These are phyloP conservation scores for Anastatica hierochuntica DNA, from an alignment of 345 rosid genomes.

Conservation along the genomic window DNA sequence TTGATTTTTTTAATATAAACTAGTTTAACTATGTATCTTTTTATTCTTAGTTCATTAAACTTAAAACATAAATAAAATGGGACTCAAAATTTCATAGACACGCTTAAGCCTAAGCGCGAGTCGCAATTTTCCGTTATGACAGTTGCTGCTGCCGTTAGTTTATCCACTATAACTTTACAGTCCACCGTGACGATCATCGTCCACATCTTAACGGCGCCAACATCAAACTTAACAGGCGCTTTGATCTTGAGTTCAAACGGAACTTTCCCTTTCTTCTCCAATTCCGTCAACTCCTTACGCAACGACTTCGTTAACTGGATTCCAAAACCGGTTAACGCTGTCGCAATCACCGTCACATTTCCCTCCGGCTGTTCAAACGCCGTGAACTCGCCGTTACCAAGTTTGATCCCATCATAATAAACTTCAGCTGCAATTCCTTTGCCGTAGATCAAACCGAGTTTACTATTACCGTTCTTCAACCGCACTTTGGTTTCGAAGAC, in stretches of 20 bases:
- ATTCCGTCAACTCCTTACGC: slow-evolving; percentile 19
- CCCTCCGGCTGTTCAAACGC: slow-evolving; percentile 42
- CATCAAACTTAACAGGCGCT: slow-evolving; percentile 58
- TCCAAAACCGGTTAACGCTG: slow-evolving; percentile 32
- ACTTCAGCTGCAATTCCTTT: slow-evolving; percentile 30
- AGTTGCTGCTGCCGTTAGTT: slow-evolving; percentile 42
- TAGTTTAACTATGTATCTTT: no score
- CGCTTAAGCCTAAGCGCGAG: slow-evolving; percentile 36
- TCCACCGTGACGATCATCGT: slow-evolving; percentile 42
- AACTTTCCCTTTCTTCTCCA: slow-evolving; percentile 33
- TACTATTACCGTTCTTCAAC: slow-evolving; percentile 44
- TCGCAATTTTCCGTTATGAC: slow-evolving; percentile 41
- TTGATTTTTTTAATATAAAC: no score
- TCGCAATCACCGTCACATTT: slow-evolving; percentile 40
- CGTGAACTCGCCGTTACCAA: slow-evolving; percentile 44
- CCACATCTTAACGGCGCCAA: slow-evolving; percentile 61
- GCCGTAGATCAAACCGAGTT: slow-evolving; percentile 47
- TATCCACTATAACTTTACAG: slow-evolving; percentile 61
- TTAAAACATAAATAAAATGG: no score
- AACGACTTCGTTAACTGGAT: slow-evolving; percentile 32
- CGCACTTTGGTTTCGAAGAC: slow-evolving; percentile 35
- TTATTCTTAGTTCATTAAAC: no score
- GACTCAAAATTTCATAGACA: no score
- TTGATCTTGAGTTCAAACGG: slow-evolving; percentile 39
- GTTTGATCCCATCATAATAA: slow-evolving; percentile 23